Evolutionary conservation across 2,329 filamentous ascomycete species (phyloP), one percentile per base, ranked within the genome.

Genomic region (Fusarium abutilonis): DNA sequence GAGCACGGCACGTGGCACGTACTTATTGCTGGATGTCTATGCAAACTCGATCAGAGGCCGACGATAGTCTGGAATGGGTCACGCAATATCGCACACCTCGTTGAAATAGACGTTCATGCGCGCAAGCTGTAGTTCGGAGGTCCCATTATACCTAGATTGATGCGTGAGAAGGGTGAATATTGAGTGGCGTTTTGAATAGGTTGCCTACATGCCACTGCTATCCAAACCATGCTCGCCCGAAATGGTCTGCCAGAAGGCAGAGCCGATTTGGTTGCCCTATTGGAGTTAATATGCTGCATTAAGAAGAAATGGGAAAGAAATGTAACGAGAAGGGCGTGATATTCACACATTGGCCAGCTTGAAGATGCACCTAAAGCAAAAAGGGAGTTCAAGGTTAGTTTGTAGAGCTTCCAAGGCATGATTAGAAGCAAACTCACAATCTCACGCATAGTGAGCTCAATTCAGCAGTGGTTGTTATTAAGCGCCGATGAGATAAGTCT

Each of bases 51-150:
- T 5, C 15, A 45, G 42, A 19, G 42, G 21, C 34, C 8, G 38
- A 32, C 31, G n/a, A 26, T 21, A 17, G 47, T 17, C 8, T 40
- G 17, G 21, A 19, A 9, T 26, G 31, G 11, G 14, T 39, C 36
- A 72, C 77, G 53, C 75, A 83, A 38, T 26, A 17, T 47, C 21
- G 32, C 44, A n/a, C 17, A 47, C 82, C 81, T 85, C 82, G 75
- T 97, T 93, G 89, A 97, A 97, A 88, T 97, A 97, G 81, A 97
- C 93, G 81, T 93, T 98, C 93, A 98, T 96, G 77, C 94, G 93
- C 90, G 97, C 94, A 72, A 97, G 89, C 87, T 98, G 94, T 78
- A 98, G 92, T 82, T 98, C 94, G 45, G 94, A 97, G 72, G 91
- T 93, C 78, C 94, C 94, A 81, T 95, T 95, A 89, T 97, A 47